These are phyloP conservation scores for Penicillium cataractarum DNA, from an alignment of 495 filamentous ascomycete genomes.

Conservation along the genomic window DNA sequence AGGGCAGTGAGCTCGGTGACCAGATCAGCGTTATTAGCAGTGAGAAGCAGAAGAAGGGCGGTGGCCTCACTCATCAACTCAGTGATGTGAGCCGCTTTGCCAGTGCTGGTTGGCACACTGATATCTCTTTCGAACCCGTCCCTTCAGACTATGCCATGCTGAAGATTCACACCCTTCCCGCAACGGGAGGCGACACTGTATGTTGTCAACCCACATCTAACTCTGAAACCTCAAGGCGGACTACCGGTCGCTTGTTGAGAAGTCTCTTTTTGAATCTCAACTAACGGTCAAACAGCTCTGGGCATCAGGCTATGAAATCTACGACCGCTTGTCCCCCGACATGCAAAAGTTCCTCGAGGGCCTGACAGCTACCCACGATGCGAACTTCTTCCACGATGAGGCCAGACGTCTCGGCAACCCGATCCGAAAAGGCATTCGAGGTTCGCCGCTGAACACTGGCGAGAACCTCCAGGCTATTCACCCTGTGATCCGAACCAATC, in stretches of 20 bases:
- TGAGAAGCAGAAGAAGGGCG: slow-evolving; percentile 6
- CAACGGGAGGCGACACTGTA: slow-evolving; percentile 2
- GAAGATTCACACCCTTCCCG: background rate
- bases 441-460: slow-evolving; percentile 1
- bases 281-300: background rate
- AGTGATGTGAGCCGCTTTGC: slow-evolving; percentile 5
- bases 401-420: slow-evolving; percentile 1
- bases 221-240: background rate
- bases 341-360: slow-evolving; percentile 1
- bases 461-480: background rate
- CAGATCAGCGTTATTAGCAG: slow-evolving; percentile 7
- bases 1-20: slow-evolving; percentile 7
- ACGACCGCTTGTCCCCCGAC: background rate
- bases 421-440: background rate
- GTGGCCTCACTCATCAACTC: slow-evolving; percentile 6
- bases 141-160: slow-evolving; percentile 7
- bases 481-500: background rate
- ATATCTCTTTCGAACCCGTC: slow-evolving; percentile 2
- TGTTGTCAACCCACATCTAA: background rate
- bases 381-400: slow-evolving; percentile 5
- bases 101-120: slow-evolving; percentile 3
- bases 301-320: slow-evolving; percentile 6
- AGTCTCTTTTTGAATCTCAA: background rate
- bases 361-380: slow-evolving; percentile 3
- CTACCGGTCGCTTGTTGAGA: background rate